A percentile compares a stretch with the other conserved stretches of the same genome.
phyloP scores from a whole-genome alignment of 768 basidiomycete species.

The Hortiboletus flavorubellus region DNA sequence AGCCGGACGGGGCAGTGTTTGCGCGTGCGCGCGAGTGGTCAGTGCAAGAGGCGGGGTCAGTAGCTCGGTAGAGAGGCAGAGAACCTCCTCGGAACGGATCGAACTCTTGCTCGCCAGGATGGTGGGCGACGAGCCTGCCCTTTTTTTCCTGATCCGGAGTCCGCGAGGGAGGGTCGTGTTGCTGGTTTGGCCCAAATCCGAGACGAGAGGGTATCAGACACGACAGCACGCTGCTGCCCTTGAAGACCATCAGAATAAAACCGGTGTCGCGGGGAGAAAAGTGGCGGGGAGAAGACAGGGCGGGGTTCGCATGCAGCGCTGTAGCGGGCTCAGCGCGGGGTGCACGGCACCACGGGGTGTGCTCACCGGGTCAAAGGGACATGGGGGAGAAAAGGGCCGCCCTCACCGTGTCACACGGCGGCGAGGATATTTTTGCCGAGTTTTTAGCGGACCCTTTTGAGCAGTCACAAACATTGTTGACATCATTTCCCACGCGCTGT shows the following conservation, averaged over 20 bases:
- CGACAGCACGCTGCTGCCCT: constrained; percentile 29
- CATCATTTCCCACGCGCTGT: constrained; percentile 13
- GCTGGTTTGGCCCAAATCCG: constrained; percentile 22
- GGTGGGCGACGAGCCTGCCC: constrained; percentile 32
- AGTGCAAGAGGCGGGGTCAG: not conserved
- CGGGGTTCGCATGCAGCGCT: not conserved
- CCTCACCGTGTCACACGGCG: constrained; percentile 23
- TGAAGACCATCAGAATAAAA: constrained; percentile 33
- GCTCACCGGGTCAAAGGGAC: not conserved
- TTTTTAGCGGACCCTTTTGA: not conserved
- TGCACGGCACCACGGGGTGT: too few relatives aligned
- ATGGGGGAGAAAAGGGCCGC: constrained; percentile 3
- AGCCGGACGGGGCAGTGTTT: constrained; percentile 23
- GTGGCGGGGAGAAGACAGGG: not conserved
- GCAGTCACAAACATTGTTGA: constrained; percentile 7
- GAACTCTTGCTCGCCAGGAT: constrained; percentile 40
- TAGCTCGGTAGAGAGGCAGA: constrained; percentile 1
- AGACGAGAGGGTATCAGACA: constrained; percentile 40
- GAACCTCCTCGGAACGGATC: constrained; percentile 28
- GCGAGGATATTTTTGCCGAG: constrained; percentile 4
- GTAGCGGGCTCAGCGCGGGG: too few relatives aligned
- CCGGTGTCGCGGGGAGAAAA: not conserved
- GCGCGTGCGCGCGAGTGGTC: constrained; percentile 27
- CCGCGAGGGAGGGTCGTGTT: constrained; percentile 3
- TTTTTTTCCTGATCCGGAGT: constrained; percentile 18